phyloP scores from a whole-genome alignment of 768 basidiomycete species.

The Xanthoconium purpureum region DNA sequence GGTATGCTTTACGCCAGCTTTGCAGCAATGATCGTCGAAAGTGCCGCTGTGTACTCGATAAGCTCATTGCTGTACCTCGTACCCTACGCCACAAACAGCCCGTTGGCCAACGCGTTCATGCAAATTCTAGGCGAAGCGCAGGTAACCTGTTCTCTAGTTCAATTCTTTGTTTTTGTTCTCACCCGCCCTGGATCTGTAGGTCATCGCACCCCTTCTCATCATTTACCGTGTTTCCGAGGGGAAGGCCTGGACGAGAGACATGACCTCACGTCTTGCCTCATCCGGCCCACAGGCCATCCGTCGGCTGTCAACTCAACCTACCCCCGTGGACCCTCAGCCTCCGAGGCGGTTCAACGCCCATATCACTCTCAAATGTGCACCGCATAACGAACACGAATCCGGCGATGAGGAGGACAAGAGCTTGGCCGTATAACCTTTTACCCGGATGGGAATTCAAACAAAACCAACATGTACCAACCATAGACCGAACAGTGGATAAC shows the following conservation, averaged over 20 bases:
- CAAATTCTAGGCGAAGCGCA: slow-evolving; percentile 32
- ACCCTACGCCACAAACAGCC: slow-evolving; percentile 22
- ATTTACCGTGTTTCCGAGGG: slow-evolving; percentile 48
- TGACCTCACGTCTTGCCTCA: slow-evolving; percentile 7
- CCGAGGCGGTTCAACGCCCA: slow-evolving; percentile 10
- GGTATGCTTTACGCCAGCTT: slow-evolving; percentile 31
- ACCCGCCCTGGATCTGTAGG: slow-evolving; percentile 25
- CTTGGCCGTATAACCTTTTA: slow-evolving; percentile 1
- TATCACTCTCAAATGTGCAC: slow-evolving; percentile 11
- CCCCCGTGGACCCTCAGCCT: background rate
- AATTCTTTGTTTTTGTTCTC: background rate
- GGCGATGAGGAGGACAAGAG: slow-evolving; percentile 7
- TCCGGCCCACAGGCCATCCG: slow-evolving; percentile 9
- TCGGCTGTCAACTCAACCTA: slow-evolving; percentile 5
- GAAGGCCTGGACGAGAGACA: slow-evolving; percentile 37
- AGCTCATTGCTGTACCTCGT: slow-evolving; percentile 33
- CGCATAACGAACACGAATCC: slow-evolving; percentile 4
- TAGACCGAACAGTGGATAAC: too few relatives aligned
- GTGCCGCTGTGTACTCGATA: slow-evolving; percentile 33
- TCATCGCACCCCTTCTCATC: slow-evolving; percentile 47
- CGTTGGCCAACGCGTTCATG: slow-evolving; percentile 28
- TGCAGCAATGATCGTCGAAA: slow-evolving; percentile 35
- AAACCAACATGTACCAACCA: background rate
- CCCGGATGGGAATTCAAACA: background rate
- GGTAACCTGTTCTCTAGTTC: slow-evolving; percentile 9